A percentile compares a stretch with the other conserved stretches of the same genome.
Conservation (phyloP, 352 stramenopile genomes). For the Plasmopara muralis region DNA sequence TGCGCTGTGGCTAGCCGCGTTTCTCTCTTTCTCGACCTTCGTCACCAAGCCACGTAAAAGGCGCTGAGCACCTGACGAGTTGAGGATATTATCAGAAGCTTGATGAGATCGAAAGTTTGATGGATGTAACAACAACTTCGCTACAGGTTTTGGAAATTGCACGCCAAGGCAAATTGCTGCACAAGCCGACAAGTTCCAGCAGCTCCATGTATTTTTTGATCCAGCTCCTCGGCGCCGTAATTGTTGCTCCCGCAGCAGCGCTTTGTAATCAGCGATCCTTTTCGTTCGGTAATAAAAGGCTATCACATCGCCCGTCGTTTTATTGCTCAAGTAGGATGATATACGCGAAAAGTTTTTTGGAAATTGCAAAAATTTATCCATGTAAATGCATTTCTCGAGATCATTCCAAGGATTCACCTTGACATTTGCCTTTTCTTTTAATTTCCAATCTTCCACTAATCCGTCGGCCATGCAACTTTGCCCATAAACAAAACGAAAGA, state of each 20-base stretch:
- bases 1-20: not conserved
- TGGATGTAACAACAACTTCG: conserved; percentile 63
- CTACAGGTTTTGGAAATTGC: conserved; percentile 61
- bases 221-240: conserved; percentile 69
- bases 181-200: conserved; percentile 81
- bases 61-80: conserved; percentile 57
- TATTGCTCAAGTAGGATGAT: conserved; percentile 90
- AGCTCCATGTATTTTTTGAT: conserved; percentile 87
- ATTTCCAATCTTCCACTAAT: conserved; percentile 48
- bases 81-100: conserved; percentile 80
- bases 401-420: conserved; percentile 96
- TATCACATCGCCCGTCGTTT: conserved; percentile 95
- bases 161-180: conserved; percentile 78
- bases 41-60: conserved; percentile 25
- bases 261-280: conserved; percentile 97
- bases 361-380: conserved; percentile 98
- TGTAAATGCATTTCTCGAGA: conserved; percentile 98
- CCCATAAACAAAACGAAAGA: conserved; percentile 41
- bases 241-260: conserved; percentile 85
- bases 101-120: conserved; percentile 84
- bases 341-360: conserved; percentile 99
- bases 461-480: conserved; percentile 66
- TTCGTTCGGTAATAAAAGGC: conserved; percentile 98
- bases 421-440: conserved; percentile 61
- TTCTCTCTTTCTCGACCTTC: conserved; percentile 5